Evolutionary conservation across 768 basidiomycete genomes (phyloP).

Genomic region (Kwoniella botswanensis): DNA sequence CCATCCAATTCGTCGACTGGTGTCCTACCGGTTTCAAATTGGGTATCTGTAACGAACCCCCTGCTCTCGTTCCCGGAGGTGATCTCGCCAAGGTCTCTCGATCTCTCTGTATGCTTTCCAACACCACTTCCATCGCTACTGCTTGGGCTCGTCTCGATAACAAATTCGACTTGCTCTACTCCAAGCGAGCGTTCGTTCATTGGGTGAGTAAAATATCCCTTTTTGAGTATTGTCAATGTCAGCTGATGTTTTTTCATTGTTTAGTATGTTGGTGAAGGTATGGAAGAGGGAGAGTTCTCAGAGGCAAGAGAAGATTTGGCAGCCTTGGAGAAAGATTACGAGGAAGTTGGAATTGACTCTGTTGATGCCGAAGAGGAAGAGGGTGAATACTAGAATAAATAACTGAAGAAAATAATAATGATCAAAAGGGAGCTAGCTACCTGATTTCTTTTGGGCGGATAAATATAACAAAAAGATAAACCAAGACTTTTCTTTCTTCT

Average conservation of each 20-base stretch:
- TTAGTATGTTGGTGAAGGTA: conserved; percentile 98
- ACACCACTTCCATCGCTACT: conserved; percentile 73
- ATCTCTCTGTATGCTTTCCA: conserved; percentile 96
- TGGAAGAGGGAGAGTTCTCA: conserved; percentile 99
- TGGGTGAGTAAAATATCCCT: conserved; percentile 49
- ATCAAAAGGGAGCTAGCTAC: neutral
- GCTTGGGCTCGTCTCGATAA: conserved; percentile 94
- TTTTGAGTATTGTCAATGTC: conserved; percentile 59
- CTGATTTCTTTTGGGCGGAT: conserved; percentile 1
- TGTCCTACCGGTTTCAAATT: conserved; percentile 90
- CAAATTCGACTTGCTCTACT: conserved; percentile 98
- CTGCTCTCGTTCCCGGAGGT: conserved; percentile 88
- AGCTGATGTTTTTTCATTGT: conserved; percentile 29
- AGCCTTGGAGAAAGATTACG: conserved; percentile 80
- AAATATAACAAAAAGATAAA: neutral
- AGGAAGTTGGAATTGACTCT: conserved; percentile 60
- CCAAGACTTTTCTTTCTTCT: neutral
- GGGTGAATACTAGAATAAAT: conserved; percentile 55
- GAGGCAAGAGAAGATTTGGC: conserved; percentile 98
- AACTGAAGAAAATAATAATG: neutral
- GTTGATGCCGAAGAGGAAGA: conserved; percentile 59
- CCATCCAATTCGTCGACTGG: conserved; percentile 98
- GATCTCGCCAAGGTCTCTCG: conserved; percentile 93
- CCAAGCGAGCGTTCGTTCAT: conserved; percentile 65
- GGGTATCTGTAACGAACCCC: conserved; percentile 96